Percentiles rank a stretch among this genome's conserved stretches.
Evolutionary conservation across 2,329 filamentous ascomycete species (phyloP).

Genomic region (Pseudofabraea citricarpa): DNA sequence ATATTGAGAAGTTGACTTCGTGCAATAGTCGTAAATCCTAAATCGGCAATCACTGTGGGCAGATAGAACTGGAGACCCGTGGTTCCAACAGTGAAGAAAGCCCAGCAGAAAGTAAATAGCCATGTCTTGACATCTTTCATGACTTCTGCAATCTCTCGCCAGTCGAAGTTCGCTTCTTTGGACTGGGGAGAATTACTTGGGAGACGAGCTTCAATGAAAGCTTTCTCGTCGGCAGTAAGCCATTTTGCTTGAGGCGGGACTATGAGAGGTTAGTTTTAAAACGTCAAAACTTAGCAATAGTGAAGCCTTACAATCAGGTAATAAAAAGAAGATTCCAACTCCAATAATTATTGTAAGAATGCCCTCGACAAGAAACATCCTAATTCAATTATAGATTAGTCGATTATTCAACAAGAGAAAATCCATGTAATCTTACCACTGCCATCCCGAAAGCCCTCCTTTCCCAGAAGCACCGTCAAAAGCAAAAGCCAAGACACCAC

Average conservation of each 20-base stretch:
- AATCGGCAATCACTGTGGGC: conserved; percentile 36
- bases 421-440: conserved; percentile 20
- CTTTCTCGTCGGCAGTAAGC: conserved; percentile 40
- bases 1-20: conserved; percentile 44
- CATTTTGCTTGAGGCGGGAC: conserved; percentile 39
- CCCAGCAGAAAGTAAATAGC: conserved; percentile 41
- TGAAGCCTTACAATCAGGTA: conserved; percentile 44
- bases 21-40: conserved; percentile 41
- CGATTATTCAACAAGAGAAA: neutral
- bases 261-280: conserved; percentile 10
- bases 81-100: conserved; percentile 38
- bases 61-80: conserved; percentile 38
- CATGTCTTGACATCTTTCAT: conserved; percentile 38
- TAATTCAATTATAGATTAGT: neutral
- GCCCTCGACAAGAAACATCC: conserved; percentile 39
- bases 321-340: conserved; percentile 43
- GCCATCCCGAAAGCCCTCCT: conserved; percentile 27
- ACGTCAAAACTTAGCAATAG: conserved; percentile 1
- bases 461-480: conserved; percentile 29
- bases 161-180: conserved; percentile 35
- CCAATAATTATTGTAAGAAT: conserved; percentile 41
- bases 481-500: conserved; percentile 38
- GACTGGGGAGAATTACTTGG: conserved; percentile 38
- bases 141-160: conserved; percentile 31
- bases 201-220: conserved; percentile 42